phyloP scores from a whole-genome alignment of 805 yeast genomes.

The Ogataea haglerorum region DNA sequence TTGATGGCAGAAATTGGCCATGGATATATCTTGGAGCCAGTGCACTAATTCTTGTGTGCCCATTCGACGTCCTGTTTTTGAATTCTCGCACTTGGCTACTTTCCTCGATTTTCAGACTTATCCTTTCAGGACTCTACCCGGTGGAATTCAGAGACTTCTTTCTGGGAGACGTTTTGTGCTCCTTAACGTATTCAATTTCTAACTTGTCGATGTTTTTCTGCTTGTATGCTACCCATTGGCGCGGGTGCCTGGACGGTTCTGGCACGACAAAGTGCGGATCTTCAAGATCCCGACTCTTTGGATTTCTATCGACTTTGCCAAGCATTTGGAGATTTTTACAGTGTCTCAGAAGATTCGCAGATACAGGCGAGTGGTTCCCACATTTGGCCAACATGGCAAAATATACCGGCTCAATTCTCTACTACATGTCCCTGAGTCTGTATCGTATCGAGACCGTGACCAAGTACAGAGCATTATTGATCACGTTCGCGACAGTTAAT shows the following conservation, averaged over 20 bases:
- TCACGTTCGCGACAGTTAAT: constrained; percentile 70
- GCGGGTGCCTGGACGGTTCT: constrained; percentile 42
- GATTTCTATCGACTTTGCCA: constrained; percentile 81
- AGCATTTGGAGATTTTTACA: constrained; percentile 88
- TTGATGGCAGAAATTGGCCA: constrained; percentile 76
- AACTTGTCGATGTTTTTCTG: constrained; percentile 85
- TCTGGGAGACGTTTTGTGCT: constrained; percentile 86
- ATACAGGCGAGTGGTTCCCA: constrained; percentile 95
- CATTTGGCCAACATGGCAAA: constrained; percentile 87
- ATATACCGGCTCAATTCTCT: constrained; percentile 62
- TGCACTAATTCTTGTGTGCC: constrained; percentile 51
- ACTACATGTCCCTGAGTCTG: constrained; percentile 69
- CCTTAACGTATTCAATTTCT: constrained; percentile 83
- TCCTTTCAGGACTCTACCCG: constrained; percentile 83
- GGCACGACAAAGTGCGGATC: constrained; percentile 64
- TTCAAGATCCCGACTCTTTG: constrained; percentile 68
- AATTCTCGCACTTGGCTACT: constrained; percentile 78
- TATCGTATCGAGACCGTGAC: constrained; percentile 61
- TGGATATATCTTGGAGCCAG: constrained; percentile 64
- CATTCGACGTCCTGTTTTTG: constrained; percentile 53
- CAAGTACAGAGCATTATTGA: constrained; percentile 53
- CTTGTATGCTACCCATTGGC: constrained; percentile 71
- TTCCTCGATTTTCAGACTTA: constrained; percentile 64
- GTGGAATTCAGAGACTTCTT: constrained; percentile 95
- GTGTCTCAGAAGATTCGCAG: constrained; percentile 86